These are phyloP conservation scores for Curvularia spicifera DNA, from an alignment of 2,329 filamentous ascomycete species.

Conservation along the genomic window DNA sequence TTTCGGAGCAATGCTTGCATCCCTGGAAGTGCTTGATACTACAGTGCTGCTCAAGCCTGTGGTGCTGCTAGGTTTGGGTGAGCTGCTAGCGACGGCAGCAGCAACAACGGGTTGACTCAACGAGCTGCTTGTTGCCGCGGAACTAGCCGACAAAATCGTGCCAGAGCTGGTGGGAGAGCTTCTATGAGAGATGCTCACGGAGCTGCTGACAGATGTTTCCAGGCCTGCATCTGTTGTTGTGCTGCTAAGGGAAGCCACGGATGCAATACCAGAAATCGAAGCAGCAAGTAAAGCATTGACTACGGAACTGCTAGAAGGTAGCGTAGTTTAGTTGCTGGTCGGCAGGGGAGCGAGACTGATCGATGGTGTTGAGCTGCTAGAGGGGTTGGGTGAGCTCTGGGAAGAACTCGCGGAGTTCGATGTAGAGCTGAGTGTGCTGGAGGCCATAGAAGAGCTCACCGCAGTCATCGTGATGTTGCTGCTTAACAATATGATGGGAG, in stretches of 20 bases:
- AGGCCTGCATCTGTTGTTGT: slow-evolving; percentile 1
- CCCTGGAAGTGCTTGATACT: background rate
- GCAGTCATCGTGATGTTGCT: background rate
- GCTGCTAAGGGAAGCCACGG: background rate
- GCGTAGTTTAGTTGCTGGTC: background rate
- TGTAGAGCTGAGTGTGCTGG: slow-evolving; percentile 1
- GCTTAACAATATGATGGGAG: background rate
- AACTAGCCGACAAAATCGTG: background rate
- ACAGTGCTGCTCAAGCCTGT: slow-evolving; percentile 1
- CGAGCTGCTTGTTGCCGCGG: background rate
- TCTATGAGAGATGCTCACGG: background rate
- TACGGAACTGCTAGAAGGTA: background rate
- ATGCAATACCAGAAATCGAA: background rate
- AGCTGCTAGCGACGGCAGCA: background rate
- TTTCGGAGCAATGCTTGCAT: background rate
- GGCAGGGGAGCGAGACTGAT: background rate
- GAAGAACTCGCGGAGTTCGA: background rate
- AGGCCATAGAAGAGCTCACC: background rate
- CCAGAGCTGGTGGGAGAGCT: background rate
- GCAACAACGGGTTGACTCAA: background rate
- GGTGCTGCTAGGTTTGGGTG: background rate
- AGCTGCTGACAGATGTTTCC: background rate
- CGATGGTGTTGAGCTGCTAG: background rate
- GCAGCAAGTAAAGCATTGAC: background rate
- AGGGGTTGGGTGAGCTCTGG: background rate